phyloP scores from a whole-genome alignment of 2,329 filamentous ascomycete genomes.

The Amauroascus niger region DNA sequence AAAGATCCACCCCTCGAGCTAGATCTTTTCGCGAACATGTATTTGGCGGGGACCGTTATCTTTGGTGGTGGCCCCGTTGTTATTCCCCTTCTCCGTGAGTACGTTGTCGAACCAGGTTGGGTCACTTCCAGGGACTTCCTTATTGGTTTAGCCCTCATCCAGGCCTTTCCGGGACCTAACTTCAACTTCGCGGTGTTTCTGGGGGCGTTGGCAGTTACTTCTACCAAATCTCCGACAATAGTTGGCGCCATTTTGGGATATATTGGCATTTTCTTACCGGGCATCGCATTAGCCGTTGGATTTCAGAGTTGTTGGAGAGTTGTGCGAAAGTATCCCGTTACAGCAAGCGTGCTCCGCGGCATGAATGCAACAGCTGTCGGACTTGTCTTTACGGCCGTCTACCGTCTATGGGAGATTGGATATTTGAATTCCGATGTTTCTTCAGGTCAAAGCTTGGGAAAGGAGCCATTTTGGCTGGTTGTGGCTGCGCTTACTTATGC shows the following conservation, averaged over 20 bases:
- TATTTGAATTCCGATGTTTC: constrained; percentile 44
- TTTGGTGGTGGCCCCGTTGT: constrained; percentile 58
- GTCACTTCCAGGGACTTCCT: constrained; percentile 61
- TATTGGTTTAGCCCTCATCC: constrained; percentile 60
- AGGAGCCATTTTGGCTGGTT: constrained; percentile 56
- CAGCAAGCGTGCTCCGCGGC: constrained; percentile 45
- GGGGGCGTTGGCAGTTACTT: constrained; percentile 42
- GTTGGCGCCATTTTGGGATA: constrained; percentile 45
- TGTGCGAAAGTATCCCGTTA: constrained; percentile 39
- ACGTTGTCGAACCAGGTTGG: constrained; percentile 58
- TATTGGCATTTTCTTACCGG: constrained; percentile 36
- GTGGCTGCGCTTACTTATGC: constrained; percentile 45
- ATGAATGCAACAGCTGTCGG: constrained; percentile 54
- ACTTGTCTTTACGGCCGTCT: constrained; percentile 55
- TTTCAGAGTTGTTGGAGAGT: constrained; percentile 46
- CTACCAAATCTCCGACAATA: constrained; percentile 24
- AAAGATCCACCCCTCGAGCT: constrained; percentile 41
- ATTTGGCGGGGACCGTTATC: constrained; percentile 61
- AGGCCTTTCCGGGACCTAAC: constrained; percentile 56
- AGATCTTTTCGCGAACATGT: constrained; percentile 61
- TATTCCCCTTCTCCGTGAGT: constrained; percentile 52
- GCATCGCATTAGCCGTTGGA: constrained; percentile 28
- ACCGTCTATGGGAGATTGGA: constrained; percentile 54
- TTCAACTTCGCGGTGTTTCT: constrained; percentile 48
- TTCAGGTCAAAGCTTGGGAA: constrained; percentile 44